These are phyloP conservation scores for Pseudogymnoascus sp. DNA, from an alignment of 2,329 filamentous ascomycete genomes.

Conservation along the genomic window DNA sequence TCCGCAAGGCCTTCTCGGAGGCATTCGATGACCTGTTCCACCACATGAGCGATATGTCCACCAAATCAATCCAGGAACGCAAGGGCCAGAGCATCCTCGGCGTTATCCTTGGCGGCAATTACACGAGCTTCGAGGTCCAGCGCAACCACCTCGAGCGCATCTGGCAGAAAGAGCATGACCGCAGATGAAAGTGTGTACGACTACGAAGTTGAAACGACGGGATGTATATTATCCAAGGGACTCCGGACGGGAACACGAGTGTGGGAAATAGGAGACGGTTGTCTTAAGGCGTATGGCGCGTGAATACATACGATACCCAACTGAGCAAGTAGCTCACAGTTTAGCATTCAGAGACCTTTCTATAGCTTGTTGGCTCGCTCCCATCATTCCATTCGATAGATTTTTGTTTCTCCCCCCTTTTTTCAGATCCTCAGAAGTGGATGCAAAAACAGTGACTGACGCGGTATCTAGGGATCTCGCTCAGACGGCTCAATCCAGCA, in stretches of 20 bases:
- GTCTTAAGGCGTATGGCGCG: conserved; percentile 6
- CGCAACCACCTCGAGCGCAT: conserved; percentile 41
- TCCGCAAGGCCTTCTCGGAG: conserved; percentile 61
- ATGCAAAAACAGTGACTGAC: conserved; percentile 6
- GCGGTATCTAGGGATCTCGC: conserved; percentile 6
- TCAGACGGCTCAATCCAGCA: conserved; percentile 3
- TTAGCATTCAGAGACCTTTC: conserved; percentile 7
- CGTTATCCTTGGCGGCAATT: conserved; percentile 69
- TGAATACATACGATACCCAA: conserved; percentile 8
- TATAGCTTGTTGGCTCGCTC: neutral
- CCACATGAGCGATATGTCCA: conserved; percentile 47
- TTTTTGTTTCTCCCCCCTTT: neutral
- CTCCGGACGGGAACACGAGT: neutral
- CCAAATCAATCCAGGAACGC: conserved; percentile 24
- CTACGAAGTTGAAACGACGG: neutral
- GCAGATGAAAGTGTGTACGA: neutral
- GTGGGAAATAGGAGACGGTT: neutral
- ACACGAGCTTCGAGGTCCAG: conserved; percentile 64
- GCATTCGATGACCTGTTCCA: conserved; percentile 52
- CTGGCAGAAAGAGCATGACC: conserved; percentile 10
- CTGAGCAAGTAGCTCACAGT: neutral
- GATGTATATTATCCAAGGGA: neutral
- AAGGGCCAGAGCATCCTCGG: conserved; percentile 49
- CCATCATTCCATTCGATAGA: conserved; percentile 4
- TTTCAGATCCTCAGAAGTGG: neutral